phyloP scores from a whole-genome alignment of 2,329 filamentous ascomycete genomes.

The Trichoderma sp. region DNA sequence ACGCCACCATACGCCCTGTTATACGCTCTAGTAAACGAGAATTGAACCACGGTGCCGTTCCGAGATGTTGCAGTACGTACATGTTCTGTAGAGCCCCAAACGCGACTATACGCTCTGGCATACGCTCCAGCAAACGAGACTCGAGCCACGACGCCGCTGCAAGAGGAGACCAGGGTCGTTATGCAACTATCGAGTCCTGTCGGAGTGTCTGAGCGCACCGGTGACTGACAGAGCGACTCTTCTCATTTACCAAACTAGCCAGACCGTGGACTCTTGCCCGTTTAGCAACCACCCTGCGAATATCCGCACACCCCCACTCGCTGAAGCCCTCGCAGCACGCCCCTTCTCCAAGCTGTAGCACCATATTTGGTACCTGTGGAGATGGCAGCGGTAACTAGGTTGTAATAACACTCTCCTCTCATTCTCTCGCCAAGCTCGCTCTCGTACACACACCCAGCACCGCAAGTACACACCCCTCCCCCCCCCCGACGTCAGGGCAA shows the following conservation, averaged over 20 bases:
- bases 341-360: neutral
- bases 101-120: neutral
- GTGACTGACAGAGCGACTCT: neutral
- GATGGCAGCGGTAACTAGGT: neutral
- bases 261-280: slow-evolving; percentile 1
- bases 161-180: neutral
- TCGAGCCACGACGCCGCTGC: neutral
- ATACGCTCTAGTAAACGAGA: neutral
- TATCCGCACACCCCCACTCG: slow-evolving; percentile 27
- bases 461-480: neutral
- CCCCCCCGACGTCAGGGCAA: slow-evolving; percentile 17
- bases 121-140: neutral
- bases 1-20: neutral
- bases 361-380: neutral
- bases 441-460: neutral
- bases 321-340: slow-evolving; percentile 16
- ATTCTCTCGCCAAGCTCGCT: neutral
- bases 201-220: neutral
- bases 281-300: slow-evolving; percentile 7
- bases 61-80: no score
- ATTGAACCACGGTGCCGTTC: neutral
- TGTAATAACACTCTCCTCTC: neutral
- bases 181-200: slow-evolving; percentile 10
- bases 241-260: neutral
- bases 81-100: slow-evolving; percentile 3